These are phyloP conservation scores for Cucumis sativus DNA, from an alignment of 306 rosid genomes.

Conservation along the genomic window DNA sequence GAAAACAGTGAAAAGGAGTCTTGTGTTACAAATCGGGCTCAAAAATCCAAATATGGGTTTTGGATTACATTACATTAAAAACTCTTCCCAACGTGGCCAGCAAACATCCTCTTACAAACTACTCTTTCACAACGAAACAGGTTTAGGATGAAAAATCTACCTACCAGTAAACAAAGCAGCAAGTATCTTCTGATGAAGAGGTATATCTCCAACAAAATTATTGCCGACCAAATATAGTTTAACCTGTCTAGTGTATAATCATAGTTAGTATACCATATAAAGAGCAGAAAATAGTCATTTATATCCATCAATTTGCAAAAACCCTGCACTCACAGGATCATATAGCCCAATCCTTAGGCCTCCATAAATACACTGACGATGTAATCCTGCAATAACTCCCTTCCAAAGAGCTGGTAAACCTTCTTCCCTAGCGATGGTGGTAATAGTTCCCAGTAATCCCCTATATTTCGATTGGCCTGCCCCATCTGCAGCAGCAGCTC, in stretches of 20 bases:
- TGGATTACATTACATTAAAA: no score
- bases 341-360: conserved; percentile 94
- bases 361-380: conserved; percentile 89
- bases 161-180: conserved; percentile 92
- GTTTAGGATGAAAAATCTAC: conserved; percentile 11
- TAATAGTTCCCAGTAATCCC: conserved; percentile 63
- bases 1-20: no score
- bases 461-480: conserved; percentile 41
- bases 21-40: no score
- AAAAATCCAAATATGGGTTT: no score
- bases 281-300: background rate
- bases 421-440: conserved; percentile 89
- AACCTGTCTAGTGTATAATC: conserved; percentile 58
- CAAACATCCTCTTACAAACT: background rate
- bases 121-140: background rate
- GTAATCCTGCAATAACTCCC: conserved; percentile 90
- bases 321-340: conserved; percentile 76
- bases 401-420: conserved; percentile 81
- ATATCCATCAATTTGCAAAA: conserved; percentile 15
- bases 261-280: conserved; percentile 11
- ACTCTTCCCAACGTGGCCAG: no score
- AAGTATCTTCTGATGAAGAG: conserved; percentile 66
- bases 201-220: conserved; percentile 73
- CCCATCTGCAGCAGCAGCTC: conserved; percentile 34
- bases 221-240: conserved; percentile 70